Evolutionary conservation across 2,329 filamentous ascomycete genomes (phyloP), one percentile per base, ranked within the genome.

Genomic region (Fusarium setosum): DNA sequence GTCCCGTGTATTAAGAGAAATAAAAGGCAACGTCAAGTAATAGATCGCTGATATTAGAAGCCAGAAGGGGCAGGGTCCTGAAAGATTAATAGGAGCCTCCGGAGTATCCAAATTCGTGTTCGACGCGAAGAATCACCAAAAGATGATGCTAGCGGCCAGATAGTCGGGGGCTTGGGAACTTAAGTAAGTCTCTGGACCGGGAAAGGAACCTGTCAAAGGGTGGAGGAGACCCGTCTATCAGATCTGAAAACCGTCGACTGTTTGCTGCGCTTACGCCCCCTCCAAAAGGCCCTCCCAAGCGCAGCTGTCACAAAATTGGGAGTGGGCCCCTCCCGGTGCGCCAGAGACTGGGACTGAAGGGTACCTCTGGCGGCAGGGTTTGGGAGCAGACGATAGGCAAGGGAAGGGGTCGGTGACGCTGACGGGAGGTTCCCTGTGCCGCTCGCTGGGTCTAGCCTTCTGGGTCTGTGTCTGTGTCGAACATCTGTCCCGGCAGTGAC

Each of bases 141-240:
- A 59, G 61, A 56, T 61, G 59, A 48, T 67, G 56, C 44, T 58
- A 60, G 38, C 56, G 57, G 61, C 48, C 54, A 68, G 58, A 58
- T 63, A 59, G 69, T 67, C 56, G 69, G 69, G 69, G 67, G 63
- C 63, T 57, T 71, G 59, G 68, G 70, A 72, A 70, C 69, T 73
- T 73, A 73, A 73, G 71, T 73, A 73, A 67, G 67, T 70, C 67
- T 65, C 59, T 61, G 61, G 66, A 56, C 62, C 56, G 71, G 65
- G 65, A 73, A 71, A 70, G 61, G 45, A 65, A 69, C 60, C 66
- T 72, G 71, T 67, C 67, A 72, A 68, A 67, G 68, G 64, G 68
- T 68, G 69, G 60, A 67, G 65, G 66, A 63, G 69, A 65, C 50
- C 63, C 58, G 63, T 72, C 63, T 72, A 73, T 72, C 68, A 73